phyloP scores from a whole-genome alignment of 805 yeast genomes.

The Wickerhamomyces silvicola region DNA sequence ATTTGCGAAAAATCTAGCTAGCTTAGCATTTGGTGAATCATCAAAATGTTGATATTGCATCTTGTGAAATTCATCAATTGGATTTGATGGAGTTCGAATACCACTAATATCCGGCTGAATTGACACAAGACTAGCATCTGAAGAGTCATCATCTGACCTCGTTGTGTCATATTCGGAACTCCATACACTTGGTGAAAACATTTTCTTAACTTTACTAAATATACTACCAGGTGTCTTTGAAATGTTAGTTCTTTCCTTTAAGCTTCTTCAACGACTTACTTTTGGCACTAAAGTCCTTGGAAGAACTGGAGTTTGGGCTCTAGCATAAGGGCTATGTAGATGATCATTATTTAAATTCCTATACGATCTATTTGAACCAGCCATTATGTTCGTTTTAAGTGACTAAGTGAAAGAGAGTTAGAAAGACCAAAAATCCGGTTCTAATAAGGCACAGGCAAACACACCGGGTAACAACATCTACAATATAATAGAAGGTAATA shows the following conservation, averaged over 20 bases:
- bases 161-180: neutral
- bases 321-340: conserved; percentile 15
- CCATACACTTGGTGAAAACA: conserved; percentile 21
- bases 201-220: conserved; percentile 19
- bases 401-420: too few relatives aligned
- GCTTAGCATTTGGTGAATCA: conserved; percentile 47
- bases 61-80: conserved; percentile 15
- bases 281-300: conserved; percentile 58
- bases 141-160: conserved; percentile 1
- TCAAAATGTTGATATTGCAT: conserved; percentile 6
- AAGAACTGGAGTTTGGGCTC: conserved; percentile 4
- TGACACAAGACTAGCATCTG: conserved; percentile 9
- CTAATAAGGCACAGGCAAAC: too few relatives aligned
- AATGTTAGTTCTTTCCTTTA: conserved; percentile 22
- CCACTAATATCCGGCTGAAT: conserved; percentile 1
- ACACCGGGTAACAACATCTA: too few relatives aligned
- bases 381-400: too few relatives aligned
- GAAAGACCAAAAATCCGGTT: too few relatives aligned
- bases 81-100: conserved; percentile 8
- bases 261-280: conserved; percentile 77
- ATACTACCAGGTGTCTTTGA: conserved; percentile 19
- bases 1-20: conserved; percentile 62
- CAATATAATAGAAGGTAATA: too few relatives aligned
- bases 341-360: conserved; percentile 10
- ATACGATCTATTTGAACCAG: too few relatives aligned